These are phyloP conservation scores for Boletus holoroseus DNA, from an alignment of 1,284 basidiomycete genomes.

Conservation along the genomic window DNA sequence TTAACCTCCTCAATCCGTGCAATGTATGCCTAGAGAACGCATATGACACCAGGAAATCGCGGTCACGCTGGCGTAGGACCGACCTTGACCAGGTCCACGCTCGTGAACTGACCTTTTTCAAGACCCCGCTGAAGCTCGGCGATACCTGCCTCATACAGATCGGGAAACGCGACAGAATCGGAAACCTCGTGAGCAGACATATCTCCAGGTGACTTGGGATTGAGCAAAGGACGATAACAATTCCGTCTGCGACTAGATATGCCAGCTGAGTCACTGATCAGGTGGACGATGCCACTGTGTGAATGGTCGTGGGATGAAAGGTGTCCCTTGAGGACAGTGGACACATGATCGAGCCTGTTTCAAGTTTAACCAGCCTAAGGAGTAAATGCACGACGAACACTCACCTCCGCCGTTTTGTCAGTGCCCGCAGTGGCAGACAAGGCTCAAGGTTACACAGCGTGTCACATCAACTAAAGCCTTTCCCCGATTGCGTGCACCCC, in stretches of 20 bases:
- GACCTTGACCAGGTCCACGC: slow-evolving; percentile 32
- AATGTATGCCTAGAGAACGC: slow-evolving; percentile 52
- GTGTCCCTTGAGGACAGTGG: background rate
- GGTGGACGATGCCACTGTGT: slow-evolving; percentile 1
- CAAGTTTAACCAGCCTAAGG: background rate
- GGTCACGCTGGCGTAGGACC: background rate
- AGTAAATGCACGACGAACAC: background rate
- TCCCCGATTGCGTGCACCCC: background rate
- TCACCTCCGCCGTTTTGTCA: background rate
- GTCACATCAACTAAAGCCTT: background rate
- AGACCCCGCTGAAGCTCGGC: slow-evolving; percentile 30
- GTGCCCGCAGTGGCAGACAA: background rate
- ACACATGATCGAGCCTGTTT: slow-evolving; percentile 3
- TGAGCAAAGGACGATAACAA: background rate
- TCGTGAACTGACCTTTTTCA: slow-evolving; percentile 26
- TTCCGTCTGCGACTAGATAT: background rate
- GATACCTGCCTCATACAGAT: slow-evolving; percentile 32
- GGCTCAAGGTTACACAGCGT: background rate
- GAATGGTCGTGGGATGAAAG: slow-evolving; percentile 6
- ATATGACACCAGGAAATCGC: background rate
- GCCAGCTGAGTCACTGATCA: background rate
- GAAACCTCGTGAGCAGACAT: slow-evolving; percentile 7
- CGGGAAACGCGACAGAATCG: slow-evolving; percentile 14
- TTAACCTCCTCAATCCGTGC: slow-evolving; percentile 70
- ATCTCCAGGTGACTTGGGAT: slow-evolving; percentile 8